These are phyloP conservation scores for Talaromyces sp. DNA, from an alignment of 2,329 filamentous ascomycete genomes.

Conservation along the genomic window DNA sequence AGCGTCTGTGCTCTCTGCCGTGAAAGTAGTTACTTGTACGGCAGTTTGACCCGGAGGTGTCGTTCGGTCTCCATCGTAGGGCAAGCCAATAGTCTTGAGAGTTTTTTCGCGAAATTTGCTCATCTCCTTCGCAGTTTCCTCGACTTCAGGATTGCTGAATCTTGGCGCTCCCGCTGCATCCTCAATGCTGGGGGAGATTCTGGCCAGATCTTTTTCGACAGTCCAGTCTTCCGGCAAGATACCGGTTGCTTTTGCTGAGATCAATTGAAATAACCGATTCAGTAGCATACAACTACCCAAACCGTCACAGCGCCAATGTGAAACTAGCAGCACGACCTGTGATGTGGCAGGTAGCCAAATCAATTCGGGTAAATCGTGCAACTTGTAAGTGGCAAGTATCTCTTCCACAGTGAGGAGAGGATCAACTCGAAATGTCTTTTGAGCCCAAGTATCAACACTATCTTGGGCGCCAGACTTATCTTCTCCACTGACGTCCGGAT, in stretches of 20 bases:
- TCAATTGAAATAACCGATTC: constrained; percentile 9
- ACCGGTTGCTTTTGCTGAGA: constrained; percentile 2
- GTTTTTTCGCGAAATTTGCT: constrained; percentile 17
- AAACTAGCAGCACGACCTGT: constrained; percentile 17
- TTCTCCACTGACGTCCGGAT: neutral
- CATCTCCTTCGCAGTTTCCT: constrained; percentile 7
- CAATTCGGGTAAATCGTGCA: constrained; percentile 17
- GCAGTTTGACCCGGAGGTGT: constrained; percentile 13
- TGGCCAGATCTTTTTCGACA: constrained; percentile 9
- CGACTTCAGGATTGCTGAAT: constrained; percentile 9
- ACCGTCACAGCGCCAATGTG: constrained; percentile 21
- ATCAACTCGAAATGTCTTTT: constrained; percentile 18
- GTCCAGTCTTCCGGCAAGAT: neutral
- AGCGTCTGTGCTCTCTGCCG: constrained; percentile 11
- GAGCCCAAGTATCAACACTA: constrained; percentile 14
- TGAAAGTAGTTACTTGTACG: constrained; percentile 10
- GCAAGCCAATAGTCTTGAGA: constrained; percentile 13
- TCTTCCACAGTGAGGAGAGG: constrained; percentile 10
- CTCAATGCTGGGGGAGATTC: constrained; percentile 19
- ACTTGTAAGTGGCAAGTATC: constrained; percentile 7
- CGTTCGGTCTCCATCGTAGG: constrained; percentile 18
- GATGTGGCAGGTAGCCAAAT: constrained; percentile 17
- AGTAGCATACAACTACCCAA: constrained; percentile 19
- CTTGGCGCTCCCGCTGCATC: constrained; percentile 17
- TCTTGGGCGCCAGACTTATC: neutral